Evolutionary conservation across 805 yeast species (phyloP).

Genomic region (Grigorovia transvaalensis): DNA sequence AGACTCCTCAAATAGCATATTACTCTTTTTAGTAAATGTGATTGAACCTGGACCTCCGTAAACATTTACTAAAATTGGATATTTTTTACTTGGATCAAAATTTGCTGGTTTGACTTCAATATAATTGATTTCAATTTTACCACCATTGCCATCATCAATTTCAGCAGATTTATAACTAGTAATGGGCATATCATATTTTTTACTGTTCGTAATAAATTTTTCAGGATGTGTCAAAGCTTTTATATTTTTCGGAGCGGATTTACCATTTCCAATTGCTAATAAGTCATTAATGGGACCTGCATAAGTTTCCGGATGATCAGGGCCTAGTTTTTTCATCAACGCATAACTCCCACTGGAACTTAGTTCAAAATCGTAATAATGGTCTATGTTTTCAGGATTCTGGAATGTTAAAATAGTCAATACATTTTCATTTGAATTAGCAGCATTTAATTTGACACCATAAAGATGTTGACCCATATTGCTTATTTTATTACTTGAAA

Average conservation of each 20-base stretch:
- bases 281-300: constrained; percentile 18
- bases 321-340: constrained; percentile 19
- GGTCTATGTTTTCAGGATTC: constrained; percentile 12
- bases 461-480: constrained; percentile 49
- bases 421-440: constrained; percentile 2
- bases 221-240: constrained; percentile 11
- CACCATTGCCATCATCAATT: constrained; percentile 27
- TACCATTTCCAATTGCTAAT: constrained; percentile 14
- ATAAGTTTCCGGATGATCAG: constrained; percentile 16
- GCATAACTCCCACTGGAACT: constrained; percentile 47
- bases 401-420: constrained; percentile 10
- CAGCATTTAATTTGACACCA: constrained; percentile 33
- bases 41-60: constrained; percentile 82
- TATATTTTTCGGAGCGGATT: constrained; percentile 6
- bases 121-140: constrained; percentile 35
- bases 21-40: constrained; percentile 38
- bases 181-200: constrained; percentile 38
- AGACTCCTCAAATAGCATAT: constrained; percentile 48
- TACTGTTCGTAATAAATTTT: constrained; percentile 11
- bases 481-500: constrained; percentile 39
- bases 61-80: constrained; percentile 57
- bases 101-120: constrained; percentile 54
- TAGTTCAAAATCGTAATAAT: constrained; percentile 37
- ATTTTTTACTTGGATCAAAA: constrained; percentile 37
- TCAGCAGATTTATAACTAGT: constrained; percentile 31